Conservation (phyloP, 2,329 filamentous ascomycete genomes). For the Xylaria sp. region DNA sequence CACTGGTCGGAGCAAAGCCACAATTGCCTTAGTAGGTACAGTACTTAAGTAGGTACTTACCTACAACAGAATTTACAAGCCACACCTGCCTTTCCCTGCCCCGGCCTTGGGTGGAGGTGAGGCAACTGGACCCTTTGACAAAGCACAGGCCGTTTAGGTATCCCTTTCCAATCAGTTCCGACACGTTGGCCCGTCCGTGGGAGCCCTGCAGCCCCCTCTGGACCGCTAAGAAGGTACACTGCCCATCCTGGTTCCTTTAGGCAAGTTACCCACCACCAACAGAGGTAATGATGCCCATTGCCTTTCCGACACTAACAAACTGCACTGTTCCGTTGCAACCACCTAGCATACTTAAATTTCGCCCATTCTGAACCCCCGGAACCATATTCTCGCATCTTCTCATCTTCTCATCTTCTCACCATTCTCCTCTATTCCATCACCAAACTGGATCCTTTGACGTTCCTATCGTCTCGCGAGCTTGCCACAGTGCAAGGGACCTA, state of each 20-base stretch:
- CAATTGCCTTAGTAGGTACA: neutral
- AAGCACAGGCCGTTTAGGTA: too few species aligned
- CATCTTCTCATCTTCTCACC: too few species aligned
- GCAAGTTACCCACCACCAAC: too few species aligned
- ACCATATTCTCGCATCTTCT: too few species aligned
- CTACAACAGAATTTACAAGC: neutral
- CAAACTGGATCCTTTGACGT: neutral
- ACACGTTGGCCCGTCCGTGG: too few species aligned
- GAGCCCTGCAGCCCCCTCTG: neutral
- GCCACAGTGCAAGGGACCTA: neutral
- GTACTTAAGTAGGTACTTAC: neutral
- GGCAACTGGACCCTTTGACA: too few species aligned
- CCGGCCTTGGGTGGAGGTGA: too few species aligned
- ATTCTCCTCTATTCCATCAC: neutral
- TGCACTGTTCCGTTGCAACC: neutral
- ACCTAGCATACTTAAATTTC: neutral
- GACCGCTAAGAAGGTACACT: too few species aligned
- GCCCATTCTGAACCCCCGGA: neutral
- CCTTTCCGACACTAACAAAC: neutral
- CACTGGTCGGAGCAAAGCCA: conserved; percentile 17
- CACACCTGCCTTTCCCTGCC: too few species aligned
- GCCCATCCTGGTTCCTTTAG: too few species aligned
- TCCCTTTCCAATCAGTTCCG: too few species aligned
- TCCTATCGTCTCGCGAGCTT: neutral
- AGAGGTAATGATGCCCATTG: conserved; percentile 2